Percentiles rank a stretch among this genome's conserved stretches.
Conservation (phyloP, 2,329 filamentous ascomycete genomes). For the Paraphoma chrysanthemicola region DNA sequence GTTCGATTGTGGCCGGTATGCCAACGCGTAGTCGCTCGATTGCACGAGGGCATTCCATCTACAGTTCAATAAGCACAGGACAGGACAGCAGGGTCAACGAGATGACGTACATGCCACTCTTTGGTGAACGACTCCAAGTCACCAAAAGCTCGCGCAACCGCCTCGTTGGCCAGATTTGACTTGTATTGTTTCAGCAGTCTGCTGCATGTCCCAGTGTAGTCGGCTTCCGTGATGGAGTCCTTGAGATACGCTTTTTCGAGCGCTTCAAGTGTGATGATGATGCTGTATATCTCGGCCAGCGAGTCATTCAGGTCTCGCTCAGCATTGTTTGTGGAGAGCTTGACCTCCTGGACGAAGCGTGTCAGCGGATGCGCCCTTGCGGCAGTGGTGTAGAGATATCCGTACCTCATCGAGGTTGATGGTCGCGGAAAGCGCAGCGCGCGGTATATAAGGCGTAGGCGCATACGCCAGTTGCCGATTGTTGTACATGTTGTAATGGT, state of each 20-base stretch:
- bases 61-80: slow-evolving; percentile 21
- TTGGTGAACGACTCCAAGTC: slow-evolving; percentile 90
- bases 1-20: slow-evolving; percentile 82
- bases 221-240: slow-evolving; percentile 87
- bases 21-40: slow-evolving; percentile 92
- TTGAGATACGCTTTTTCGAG: slow-evolving; percentile 97
- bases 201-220: slow-evolving; percentile 97
- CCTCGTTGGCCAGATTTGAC: slow-evolving; percentile 88
- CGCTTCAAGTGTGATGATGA: slow-evolving; percentile 93
- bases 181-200: slow-evolving; percentile 96
- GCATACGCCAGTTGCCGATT: slow-evolving; percentile 76
- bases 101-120: slow-evolving; percentile 80
- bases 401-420: slow-evolving; percentile 91
- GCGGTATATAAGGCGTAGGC: slow-evolving; percentile 89
- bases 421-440: slow-evolving; percentile 79
- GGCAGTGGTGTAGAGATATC: neutral
- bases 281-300: slow-evolving; percentile 95
- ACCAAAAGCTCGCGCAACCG: slow-evolving; percentile 85
- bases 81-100: neutral
- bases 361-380: slow-evolving; percentile 17
- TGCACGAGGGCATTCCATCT: slow-evolving; percentile 94
- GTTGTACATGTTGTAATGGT: slow-evolving; percentile 52
- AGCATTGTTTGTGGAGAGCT: slow-evolving; percentile 82
- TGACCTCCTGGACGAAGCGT: slow-evolving; percentile 74
- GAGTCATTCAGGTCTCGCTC: slow-evolving; percentile 96